Percentiles rank a stretch among this genome's conserved stretches.
These are phyloP conservation scores for Mycosarcoma maydis DNA, from an alignment of 1,284 basidiomycete species.

Conservation along the genomic window DNA sequence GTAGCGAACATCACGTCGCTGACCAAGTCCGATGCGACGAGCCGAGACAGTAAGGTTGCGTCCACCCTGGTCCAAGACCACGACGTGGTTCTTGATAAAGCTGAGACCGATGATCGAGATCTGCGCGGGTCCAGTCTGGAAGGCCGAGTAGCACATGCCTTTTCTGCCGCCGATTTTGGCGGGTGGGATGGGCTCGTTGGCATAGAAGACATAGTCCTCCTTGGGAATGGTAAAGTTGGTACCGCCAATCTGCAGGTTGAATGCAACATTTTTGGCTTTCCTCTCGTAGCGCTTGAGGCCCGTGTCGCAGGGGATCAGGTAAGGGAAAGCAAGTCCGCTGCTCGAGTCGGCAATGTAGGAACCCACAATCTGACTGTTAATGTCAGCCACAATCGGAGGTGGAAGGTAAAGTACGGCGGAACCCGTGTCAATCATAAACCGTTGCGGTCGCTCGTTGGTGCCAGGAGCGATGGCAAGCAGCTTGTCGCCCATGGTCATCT, in stretches of 20 bases:
- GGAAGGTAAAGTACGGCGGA: slow-evolving; percentile 50
- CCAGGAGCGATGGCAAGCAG: slow-evolving; percentile 23
- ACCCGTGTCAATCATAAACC: slow-evolving; percentile 55
- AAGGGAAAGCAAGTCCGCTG: slow-evolving; percentile 38
- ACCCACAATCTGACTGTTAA: slow-evolving; percentile 47
- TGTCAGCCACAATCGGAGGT: slow-evolving; percentile 23
- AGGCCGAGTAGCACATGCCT: slow-evolving; percentile 49
- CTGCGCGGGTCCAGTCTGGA: slow-evolving; percentile 47
- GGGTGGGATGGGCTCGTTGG: slow-evolving; percentile 43
- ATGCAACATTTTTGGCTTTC: slow-evolving; percentile 27
- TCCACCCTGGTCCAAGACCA: slow-evolving; percentile 51
- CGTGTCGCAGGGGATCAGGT: slow-evolving; percentile 54
- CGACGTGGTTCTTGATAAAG: slow-evolving; percentile 58
- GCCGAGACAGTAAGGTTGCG: slow-evolving; percentile 23
- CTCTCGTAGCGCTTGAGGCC: slow-evolving; percentile 47
- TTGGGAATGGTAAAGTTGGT: slow-evolving; percentile 48
- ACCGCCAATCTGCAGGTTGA: slow-evolving; percentile 37
- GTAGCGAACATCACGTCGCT: slow-evolving; percentile 40
- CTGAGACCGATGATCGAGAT: slow-evolving; percentile 51
- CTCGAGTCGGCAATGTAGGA: slow-evolving; percentile 26
- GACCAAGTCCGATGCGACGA: slow-evolving; percentile 43
- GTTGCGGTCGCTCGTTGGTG: slow-evolving; percentile 22
- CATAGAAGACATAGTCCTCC: slow-evolving; percentile 54
- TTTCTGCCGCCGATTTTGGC: slow-evolving; percentile 31
- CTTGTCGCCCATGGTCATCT: slow-evolving; percentile 42